Base-by-base conservation (phyloP, 805 yeast genomes). In the Wickerhamomyces pijperi region DNA sequence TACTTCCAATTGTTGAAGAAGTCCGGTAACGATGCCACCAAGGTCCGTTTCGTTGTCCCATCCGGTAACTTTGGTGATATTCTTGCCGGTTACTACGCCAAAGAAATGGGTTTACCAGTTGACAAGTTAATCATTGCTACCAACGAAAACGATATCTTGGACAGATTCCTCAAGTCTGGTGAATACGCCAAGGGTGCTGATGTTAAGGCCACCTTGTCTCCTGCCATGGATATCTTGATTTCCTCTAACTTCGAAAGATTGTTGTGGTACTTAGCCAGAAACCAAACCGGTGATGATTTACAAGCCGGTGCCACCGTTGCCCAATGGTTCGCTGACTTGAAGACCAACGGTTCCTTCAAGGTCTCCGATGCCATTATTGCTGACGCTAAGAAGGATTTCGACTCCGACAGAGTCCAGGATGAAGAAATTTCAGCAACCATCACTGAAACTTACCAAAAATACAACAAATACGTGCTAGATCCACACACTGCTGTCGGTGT, bases 11-110 rank as follows among this genome's bases (percentile, higher is more conserved):
- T 83, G 40, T 48, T 61, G 41, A 75, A 71, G 47, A 51, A 60
- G 37, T 35, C 50, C 36, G 67, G 61, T 32, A 45, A 53, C 28
- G 58, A 61, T 28, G 63, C 60, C 32, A 60, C 60, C 21, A 74
- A 73, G 50, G 76, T 84, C 41, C 81, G 84, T 50, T 92, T 75
- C 57, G 94, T 92, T 35, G 98, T 92, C 35, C 98, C 98, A 49
- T 82, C 94, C 42, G 98, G 98, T 57, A 92, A 92, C 72, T 92
- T 92, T 61, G 98, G 98, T 59, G 98, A 92, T 59, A 88, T 92
- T 44, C 74, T 92, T 42, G 98, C 98, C 21, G 98, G 98, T 43
- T 92, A 78, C 63, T 92, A 75, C 59, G 97, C 98, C 38, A 76
- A 80, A 59, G 73, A 82, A 60, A 88, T 92, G 97, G 98, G 98